Conservation (phyloP, 2,329 filamentous ascomycete genomes). For the Periconia macrospinosa region DNA sequence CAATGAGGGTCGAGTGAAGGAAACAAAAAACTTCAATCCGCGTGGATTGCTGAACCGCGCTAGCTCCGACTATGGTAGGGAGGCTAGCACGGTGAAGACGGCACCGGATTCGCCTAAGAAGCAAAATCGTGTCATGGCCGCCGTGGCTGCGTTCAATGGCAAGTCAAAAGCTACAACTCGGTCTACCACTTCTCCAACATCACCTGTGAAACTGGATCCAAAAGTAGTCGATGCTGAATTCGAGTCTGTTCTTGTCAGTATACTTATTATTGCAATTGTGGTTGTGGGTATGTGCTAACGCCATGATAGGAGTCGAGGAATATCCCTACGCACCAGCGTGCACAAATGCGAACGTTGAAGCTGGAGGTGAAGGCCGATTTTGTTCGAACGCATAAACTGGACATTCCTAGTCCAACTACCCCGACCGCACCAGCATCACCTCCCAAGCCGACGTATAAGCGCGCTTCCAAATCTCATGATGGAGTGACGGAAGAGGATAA, state of each 20-base stretch:
- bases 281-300: slow-evolving; percentile 40
- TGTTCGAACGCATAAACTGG: slow-evolving; percentile 81
- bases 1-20: slow-evolving; percentile 30
- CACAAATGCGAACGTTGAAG: slow-evolving; percentile 90
- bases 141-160: slow-evolving; percentile 64
- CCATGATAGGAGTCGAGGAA: slow-evolving; percentile 76
- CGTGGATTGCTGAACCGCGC: slow-evolving; percentile 27
- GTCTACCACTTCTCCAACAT: slow-evolving; percentile 13
- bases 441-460: slow-evolving; percentile 50
- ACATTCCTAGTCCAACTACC: slow-evolving; percentile 47
- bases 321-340: slow-evolving; percentile 89
- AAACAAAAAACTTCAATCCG: slow-evolving; percentile 21
- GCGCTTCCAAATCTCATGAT: slow-evolving; percentile 36
- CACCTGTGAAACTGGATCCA: slow-evolving; percentile 48
- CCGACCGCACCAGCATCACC: slow-evolving; percentile 30
- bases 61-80: slow-evolving; percentile 31
- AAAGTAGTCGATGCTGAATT: slow-evolving; percentile 65
- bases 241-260: slow-evolving; percentile 60
- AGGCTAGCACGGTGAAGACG: slow-evolving; percentile 14
- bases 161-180: slow-evolving; percentile 49
- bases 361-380: slow-evolving; percentile 94
- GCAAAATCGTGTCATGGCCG: slow-evolving; percentile 62
- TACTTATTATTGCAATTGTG: slow-evolving; percentile 4
- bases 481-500: slow-evolving; percentile 26
- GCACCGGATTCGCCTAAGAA: slow-evolving; percentile 35